phyloP scores from a whole-genome alignment of 1,284 basidiomycete species.

The Exobasidium cylindrosporum region DNA sequence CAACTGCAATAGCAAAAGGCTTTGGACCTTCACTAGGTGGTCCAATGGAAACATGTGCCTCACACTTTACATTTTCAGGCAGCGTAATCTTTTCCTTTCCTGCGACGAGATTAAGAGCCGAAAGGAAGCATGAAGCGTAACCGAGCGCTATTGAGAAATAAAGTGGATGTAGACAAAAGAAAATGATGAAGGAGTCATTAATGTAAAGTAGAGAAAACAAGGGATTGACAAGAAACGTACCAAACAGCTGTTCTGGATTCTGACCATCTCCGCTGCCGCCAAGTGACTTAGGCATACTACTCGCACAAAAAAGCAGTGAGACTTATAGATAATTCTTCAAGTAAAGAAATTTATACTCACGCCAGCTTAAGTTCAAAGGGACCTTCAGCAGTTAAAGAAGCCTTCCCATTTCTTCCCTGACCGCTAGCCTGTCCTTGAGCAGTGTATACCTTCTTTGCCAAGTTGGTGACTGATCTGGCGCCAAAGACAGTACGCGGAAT shows the following conservation, averaged over 20 bases:
- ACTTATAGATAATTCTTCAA: too few species aligned
- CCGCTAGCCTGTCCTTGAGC: constrained; percentile 5
- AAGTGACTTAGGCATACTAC: constrained; percentile 9
- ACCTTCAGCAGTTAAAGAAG: not conserved
- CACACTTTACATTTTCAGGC: constrained; percentile 2
- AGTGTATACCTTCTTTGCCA: constrained; percentile 7
- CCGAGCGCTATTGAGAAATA: constrained; percentile 3
- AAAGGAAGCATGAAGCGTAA: constrained; percentile 13
- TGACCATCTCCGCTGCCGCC: constrained; percentile 8
- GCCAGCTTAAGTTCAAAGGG: constrained; percentile 8
- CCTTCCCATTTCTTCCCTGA: constrained; percentile 10
- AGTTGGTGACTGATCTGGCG: not conserved
- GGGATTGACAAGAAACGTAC: not conserved
- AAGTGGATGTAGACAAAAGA: too few species aligned
- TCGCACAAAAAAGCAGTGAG: too few species aligned
- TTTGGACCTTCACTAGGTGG: constrained; percentile 1
- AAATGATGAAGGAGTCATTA: too few species aligned
- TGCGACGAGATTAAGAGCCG: constrained; percentile 6
- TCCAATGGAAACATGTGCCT: constrained; percentile 8
- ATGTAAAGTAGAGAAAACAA: too few species aligned
- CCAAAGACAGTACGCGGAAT: not conserved
- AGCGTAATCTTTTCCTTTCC: not conserved
- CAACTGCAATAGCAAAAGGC: constrained; percentile 10
- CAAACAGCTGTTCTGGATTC: constrained; percentile 11
- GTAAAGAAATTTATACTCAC: not conserved